Conservation (phyloP, 129 eudicot genomes). For the Erigeron canadensis region DNA sequence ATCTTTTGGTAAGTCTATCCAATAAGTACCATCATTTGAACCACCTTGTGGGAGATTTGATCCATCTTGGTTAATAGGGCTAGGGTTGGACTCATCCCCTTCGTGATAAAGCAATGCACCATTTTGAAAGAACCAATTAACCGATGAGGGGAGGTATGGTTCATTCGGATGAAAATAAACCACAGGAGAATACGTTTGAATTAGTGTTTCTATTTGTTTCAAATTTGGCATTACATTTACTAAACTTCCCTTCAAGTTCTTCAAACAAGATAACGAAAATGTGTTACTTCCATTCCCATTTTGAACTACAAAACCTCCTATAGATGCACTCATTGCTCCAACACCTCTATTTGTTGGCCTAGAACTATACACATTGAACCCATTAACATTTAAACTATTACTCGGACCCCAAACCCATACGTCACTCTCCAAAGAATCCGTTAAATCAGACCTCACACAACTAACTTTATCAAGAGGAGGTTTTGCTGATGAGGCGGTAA, state of each 20-base stretch:
- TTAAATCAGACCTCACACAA: constrained; percentile 65
- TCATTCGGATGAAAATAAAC: constrained; percentile 51
- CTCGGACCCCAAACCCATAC: constrained; percentile 69
- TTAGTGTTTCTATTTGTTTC: constrained; percentile 40
- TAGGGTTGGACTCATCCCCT: constrained; percentile 47
- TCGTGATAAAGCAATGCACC: constrained; percentile 51
- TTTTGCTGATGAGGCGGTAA: constrained; percentile 53
- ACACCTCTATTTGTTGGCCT: constrained; percentile 54
- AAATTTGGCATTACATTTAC: constrained; percentile 47
- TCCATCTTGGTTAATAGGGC: constrained; percentile 35
- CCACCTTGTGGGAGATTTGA: constrained; percentile 45
- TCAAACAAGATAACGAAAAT: constrained; percentile 38
- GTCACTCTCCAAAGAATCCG: constrained; percentile 41
- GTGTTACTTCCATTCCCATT: constrained; percentile 27
- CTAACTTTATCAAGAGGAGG: constrained; percentile 49
- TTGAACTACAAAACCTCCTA: constrained; percentile 59
- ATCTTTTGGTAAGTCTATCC: constrained; percentile 49
- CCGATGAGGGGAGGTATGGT: constrained; percentile 47
- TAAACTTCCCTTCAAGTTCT: constrained; percentile 37
- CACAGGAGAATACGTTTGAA: constrained; percentile 50
- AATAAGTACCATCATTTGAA: constrained; percentile 47
- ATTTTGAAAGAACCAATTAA: constrained; percentile 55
- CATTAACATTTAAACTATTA: constrained; percentile 27
- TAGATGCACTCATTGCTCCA: constrained; percentile 45
- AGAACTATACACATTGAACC: constrained; percentile 46